These are phyloP conservation scores for Phytophthora colocasiae DNA, from an alignment of 352 stramenopile species.

Conservation along the genomic window DNA sequence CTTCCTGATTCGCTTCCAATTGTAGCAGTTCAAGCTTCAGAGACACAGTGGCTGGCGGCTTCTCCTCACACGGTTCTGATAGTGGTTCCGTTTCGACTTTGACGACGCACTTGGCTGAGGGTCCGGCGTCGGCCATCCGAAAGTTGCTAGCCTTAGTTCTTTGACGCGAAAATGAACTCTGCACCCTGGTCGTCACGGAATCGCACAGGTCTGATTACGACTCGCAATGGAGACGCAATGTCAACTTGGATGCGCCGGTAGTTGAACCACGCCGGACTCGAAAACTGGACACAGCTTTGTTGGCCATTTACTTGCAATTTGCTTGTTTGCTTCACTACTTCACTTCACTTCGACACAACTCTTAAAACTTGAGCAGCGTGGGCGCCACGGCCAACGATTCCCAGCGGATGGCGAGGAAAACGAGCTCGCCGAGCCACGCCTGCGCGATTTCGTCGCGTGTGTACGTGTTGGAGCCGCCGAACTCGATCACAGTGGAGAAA, in stretches of 20 bases:
- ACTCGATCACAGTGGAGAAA: slow-evolving; percentile 31
- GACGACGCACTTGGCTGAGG: slow-evolving; percentile 3
- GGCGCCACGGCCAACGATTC: slow-evolving; percentile 55
- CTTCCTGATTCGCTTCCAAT: slow-evolving; percentile 7
- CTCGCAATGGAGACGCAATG: slow-evolving; percentile 18
- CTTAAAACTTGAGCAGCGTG: slow-evolving; percentile 46
- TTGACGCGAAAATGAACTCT: slow-evolving; percentile 14
- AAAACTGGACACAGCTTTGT: slow-evolving; percentile 1
- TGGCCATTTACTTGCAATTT: slow-evolving; percentile 12
- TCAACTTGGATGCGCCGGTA: slow-evolving; percentile 17
- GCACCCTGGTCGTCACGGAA: slow-evolving; percentile 4
- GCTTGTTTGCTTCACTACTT: slow-evolving; percentile 14
- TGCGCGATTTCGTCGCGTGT: slow-evolving; percentile 53
- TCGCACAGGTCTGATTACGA: slow-evolving; percentile 10
- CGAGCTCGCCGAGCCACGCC: slow-evolving; percentile 60
- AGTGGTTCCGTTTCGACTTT: slow-evolving; percentile 19
- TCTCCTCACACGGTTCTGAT: slow-evolving; percentile 2
- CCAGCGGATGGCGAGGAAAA: slow-evolving; percentile 69
- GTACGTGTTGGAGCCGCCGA: slow-evolving; percentile 64
- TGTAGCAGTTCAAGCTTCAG: slow-evolving; percentile 14
- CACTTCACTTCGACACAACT: slow-evolving; percentile 18
- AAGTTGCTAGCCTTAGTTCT: too few relatives aligned
- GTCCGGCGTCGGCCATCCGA: too few relatives aligned
- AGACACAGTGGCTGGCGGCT: neutral
- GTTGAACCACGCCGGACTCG: slow-evolving; percentile 3